Percentiles rank a stretch among this genome's conserved stretches.
phyloP scores from a whole-genome alignment of 768 basidiomycete genomes.

The Amanita pseudoporphyria region DNA sequence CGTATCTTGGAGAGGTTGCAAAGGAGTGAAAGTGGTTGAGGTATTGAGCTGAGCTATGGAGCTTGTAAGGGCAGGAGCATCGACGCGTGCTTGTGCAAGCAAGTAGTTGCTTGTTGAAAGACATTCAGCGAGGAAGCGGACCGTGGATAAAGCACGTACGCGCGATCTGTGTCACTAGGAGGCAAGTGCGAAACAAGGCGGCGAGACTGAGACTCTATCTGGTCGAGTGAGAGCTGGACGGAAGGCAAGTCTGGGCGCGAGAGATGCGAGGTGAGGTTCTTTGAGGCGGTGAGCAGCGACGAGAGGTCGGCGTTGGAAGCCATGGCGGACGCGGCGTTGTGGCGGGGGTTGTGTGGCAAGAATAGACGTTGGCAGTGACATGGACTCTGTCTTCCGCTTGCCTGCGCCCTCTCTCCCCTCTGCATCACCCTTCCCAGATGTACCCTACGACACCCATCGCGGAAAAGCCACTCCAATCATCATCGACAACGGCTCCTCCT shows the following conservation, averaged over 20 bases:
- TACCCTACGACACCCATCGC: conserved; percentile 44
- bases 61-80: conserved; percentile 77
- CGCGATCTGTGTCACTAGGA: conserved; percentile 61
- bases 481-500: conserved; percentile 86
- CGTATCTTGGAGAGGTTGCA: conserved; percentile 90
- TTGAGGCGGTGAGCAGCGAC: conserved; percentile 61
- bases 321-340: background rate
- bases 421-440: background rate
- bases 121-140: conserved; percentile 5
- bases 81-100: conserved; percentile 88
- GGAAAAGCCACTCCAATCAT: conserved; percentile 53
- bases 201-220: conserved; percentile 90
- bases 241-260: conserved; percentile 76
- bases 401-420: conserved; percentile 1
- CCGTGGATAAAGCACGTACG: conserved; percentile 35
- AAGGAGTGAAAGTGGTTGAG: conserved; percentile 72
- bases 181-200: conserved; percentile 63
- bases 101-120: conserved; percentile 63
- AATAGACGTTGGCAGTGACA: too few species aligned
- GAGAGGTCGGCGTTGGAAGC: conserved; percentile 41
- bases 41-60: conserved; percentile 82
- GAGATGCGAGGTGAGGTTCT: conserved; percentile 68
- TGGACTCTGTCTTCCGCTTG: conserved; percentile 4
- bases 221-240: conserved; percentile 84
- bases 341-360: too few species aligned